Evolutionary conservation across 768 basidiomycete species (phyloP), one percentile per base, ranked within the genome.

Genomic region (Pholiota molesta): DNA sequence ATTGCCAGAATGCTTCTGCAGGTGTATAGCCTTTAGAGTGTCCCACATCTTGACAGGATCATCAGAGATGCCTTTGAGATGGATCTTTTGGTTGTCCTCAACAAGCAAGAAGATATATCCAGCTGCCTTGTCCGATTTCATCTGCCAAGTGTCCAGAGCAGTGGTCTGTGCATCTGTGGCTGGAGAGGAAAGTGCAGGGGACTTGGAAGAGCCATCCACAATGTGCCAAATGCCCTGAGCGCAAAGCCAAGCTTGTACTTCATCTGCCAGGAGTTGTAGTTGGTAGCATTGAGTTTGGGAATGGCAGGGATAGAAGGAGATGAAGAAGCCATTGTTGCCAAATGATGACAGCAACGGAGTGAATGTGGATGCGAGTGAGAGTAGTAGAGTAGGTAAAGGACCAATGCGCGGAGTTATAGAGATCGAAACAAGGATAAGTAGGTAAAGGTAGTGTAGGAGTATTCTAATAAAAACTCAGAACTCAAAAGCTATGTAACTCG

Each of bases 1-100:
- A 8, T 65, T 62, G 9, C 69, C 64, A 13, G 69, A 68, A 40
- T 66, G 68, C 58, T 72, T 71, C 28, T 67, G 64, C 14, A 64
- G 35, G 56, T 72, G 69, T 17, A 62, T 64, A 8, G 13, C 47
- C 44, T 67, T 63, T 33, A 72, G 40, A 8, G 59, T 42, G 0
- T 44, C 40, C 69, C 66, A 71, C 66, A 70, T 70, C 44, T 63
- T 55, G 26, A 67, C 54, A 13, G 71, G 71, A 55, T 72, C 60
- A 28, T 67, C 65, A 42, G 66, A 63, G 57, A 60, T 47, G 7
- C 59, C 65, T 55, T 56, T 66, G 47, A 70, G 56, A 44, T 71
- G 65, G 1, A 63, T 59, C 58, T 62, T 66, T 52, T 71, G 67
- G 19, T 63, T 59, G 13, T 42, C 14, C 31, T 68, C 67, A 9